Percentiles rank a stretch among this genome's conserved stretches.
These are phyloP conservation scores for Pelargonium citronellum DNA, from an alignment of 441 rosid genomes.

Conservation along the genomic window DNA sequence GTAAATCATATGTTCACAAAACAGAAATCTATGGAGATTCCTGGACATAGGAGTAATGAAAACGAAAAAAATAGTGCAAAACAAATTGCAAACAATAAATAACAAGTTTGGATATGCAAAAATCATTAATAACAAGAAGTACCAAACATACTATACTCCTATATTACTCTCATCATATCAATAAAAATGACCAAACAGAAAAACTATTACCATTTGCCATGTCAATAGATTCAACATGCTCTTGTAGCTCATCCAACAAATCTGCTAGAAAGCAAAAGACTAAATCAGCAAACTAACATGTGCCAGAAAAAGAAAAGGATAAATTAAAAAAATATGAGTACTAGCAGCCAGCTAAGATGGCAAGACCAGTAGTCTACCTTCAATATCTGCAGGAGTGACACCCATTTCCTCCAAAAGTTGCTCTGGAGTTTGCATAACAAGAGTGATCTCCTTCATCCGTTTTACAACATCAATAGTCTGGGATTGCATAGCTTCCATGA, in stretches of 20 bases:
- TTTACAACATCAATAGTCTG: slow-evolving; percentile 59
- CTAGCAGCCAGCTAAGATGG: not conserved
- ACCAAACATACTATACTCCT: not conserved
- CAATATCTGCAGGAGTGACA: slow-evolving; percentile 65
- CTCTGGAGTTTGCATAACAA: slow-evolving; percentile 73
- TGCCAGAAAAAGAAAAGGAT: no score
- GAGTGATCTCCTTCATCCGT: slow-evolving; percentile 84
- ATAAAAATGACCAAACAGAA: not conserved
- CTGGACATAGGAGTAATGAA: no score
- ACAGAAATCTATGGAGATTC: no score
- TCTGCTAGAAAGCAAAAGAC: slow-evolving; percentile 39
- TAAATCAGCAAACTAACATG: not conserved
- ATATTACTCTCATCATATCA: not conserved
- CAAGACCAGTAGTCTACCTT: slow-evolving; percentile 38
- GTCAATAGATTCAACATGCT: slow-evolving; percentile 87
- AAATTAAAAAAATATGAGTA: not conserved
- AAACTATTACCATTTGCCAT: slow-evolving; percentile 62
- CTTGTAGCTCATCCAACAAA: slow-evolving; percentile 90
- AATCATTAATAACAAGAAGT: not conserved
- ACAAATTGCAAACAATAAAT: no score
- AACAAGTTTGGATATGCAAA: no score
- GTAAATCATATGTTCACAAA: no score
- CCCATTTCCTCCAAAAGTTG: slow-evolving; percentile 75
- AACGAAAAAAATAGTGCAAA: no score
- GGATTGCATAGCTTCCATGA: slow-evolving; percentile 90